Evolutionary conservation across 2,329 filamentous ascomycete species (phyloP).

Genomic region (Aspergillus aculeatinus): DNA sequence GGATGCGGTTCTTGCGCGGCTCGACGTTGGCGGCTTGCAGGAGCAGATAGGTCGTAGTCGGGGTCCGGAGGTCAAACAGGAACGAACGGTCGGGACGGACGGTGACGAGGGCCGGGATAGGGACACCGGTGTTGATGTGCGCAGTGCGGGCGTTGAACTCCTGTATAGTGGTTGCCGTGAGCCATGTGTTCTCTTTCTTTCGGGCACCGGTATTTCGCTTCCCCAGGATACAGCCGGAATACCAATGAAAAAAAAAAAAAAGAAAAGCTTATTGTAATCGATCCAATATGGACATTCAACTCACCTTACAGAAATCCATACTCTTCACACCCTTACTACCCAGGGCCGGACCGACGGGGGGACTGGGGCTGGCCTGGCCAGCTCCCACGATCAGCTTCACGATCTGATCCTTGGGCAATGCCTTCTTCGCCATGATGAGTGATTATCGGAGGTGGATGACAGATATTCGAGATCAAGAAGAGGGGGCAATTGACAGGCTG

Average conservation of each 20-base stretch:
- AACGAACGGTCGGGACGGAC: constrained; percentile 93
- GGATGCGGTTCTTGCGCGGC: constrained; percentile 68
- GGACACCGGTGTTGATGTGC: constrained; percentile 77
- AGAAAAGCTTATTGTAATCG: too few species aligned
- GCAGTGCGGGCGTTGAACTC: constrained; percentile 96
- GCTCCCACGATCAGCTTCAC: constrained; percentile 98
- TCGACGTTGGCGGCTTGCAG: constrained; percentile 78
- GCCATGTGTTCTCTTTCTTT: constrained; percentile 1
- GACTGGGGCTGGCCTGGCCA: constrained; percentile 90
- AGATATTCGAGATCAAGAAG: not conserved
- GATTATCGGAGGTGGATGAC: not conserved
- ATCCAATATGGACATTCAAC: constrained; percentile 6
- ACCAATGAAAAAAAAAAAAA: too few species aligned
- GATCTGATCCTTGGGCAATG: constrained; percentile 64
- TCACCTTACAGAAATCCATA: constrained; percentile 99
- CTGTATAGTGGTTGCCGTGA: constrained; percentile 49
- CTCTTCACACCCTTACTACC: constrained; percentile 98
- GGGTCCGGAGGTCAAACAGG: constrained; percentile 87
- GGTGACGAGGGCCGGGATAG: constrained; percentile 84
- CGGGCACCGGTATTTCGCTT: not conserved
- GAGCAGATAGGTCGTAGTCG: constrained; percentile 87
- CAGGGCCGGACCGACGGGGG: constrained; percentile 91
- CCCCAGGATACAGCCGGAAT: too few species aligned
- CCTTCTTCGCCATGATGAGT: constrained; percentile 52
- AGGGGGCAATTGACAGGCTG: not conserved